Evolutionary conservation across 2,329 filamentous ascomycete species (phyloP), one percentile per base, ranked within the genome.

Genomic region (Cladophialophora psammophila): DNA sequence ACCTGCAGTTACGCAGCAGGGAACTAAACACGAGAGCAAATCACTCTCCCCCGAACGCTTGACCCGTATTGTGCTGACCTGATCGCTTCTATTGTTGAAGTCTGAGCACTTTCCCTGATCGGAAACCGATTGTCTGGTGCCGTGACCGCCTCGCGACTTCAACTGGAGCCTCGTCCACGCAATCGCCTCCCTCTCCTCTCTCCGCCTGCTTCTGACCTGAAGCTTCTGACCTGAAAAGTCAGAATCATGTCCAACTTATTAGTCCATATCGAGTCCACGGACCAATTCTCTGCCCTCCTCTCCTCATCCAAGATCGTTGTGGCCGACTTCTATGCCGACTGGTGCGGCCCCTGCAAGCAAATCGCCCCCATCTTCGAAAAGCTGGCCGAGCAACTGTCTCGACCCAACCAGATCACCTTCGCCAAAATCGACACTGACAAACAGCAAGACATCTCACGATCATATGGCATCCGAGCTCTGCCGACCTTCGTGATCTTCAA

Each of bases 401-500:
- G 88, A 60, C 86, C 90, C 15, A 88, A 89, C 72, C 83, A 86
- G 71, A 89, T 97, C 73, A 91, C 90, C 38, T 97, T 98, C 78
- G 88, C 88, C 77, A 97, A 95, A 82, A 86, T 97, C 81, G 90
- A 98, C 83, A 90, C 88, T 68, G 93, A 97, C 73, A 79, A 85
- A 59, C 91, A 95, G 77, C 84, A 88, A 74, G 88, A 92, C 42
- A 87, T 98, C 70, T 88, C 91, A 15, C 77, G 86, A 67, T 87
- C 88, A 72, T 95, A 96, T 81, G 83, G 84, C 71, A 85, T 98
- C 75, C 89, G 88, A 20, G 86, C 87, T 71, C 94, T 94, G 76
- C 95, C 95, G 8, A 96, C 94, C n/a, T 97, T 98, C 79, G 86
- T 98, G 75, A 86, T 97, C 74, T 96, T 92, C 83, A 90, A 90